Conservation (phyloP, 2,329 filamentous ascomycete genomes). For the Cercospora sp. region DNA sequence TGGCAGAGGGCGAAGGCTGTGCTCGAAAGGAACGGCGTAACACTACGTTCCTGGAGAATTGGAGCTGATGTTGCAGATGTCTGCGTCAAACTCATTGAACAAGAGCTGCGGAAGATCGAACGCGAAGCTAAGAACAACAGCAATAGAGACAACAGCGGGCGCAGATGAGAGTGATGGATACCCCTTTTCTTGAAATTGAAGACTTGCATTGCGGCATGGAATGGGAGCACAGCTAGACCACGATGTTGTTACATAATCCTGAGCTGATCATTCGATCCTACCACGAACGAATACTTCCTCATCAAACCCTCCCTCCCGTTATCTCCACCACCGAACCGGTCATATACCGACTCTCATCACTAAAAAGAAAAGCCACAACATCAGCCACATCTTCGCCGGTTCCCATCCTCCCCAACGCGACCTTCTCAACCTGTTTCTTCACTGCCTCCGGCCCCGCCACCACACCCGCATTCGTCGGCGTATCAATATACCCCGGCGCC, state of each 20-base stretch:
- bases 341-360: constrained; percentile 48
- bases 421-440: constrained; percentile 42
- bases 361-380: constrained; percentile 52
- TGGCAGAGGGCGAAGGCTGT: constrained; percentile 64
- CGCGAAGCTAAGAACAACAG: constrained; percentile 24
- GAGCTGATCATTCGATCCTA: background rate
- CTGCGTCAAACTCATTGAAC: constrained; percentile 64
- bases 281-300: no score
- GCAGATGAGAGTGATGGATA: constrained; percentile 5
- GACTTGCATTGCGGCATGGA: background rate
- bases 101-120: constrained; percentile 49
- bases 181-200: background rate
- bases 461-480: constrained; percentile 52
- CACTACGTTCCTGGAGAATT: constrained; percentile 70
- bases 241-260: background rate
- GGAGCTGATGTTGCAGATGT: constrained; percentile 69
- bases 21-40: constrained; percentile 65
- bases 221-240: background rate
- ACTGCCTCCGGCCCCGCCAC: constrained; percentile 50
- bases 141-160: background rate
- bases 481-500: constrained; percentile 48
- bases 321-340: constrained; percentile 52
- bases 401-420: constrained; percentile 48
- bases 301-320: constrained; percentile 43
- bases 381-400: constrained; percentile 52